phyloP scores from a whole-genome alignment of 305 asterid species.

The Solanum hybrid region DNA sequence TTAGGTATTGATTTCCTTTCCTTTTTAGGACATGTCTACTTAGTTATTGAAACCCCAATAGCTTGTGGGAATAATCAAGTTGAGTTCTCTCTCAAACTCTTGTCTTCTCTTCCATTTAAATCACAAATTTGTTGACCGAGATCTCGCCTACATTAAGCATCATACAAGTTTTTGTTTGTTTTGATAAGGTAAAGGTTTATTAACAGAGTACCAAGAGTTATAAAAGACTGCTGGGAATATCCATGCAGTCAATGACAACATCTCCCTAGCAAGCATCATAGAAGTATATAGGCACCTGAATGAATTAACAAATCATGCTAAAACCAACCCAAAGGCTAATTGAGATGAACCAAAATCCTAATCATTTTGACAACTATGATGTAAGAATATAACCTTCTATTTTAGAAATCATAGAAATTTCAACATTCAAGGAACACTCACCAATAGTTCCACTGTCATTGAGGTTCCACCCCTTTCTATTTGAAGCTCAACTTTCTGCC shows the following conservation, averaged over 20 bases:
- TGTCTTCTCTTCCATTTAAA: background rate
- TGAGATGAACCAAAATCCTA: background rate
- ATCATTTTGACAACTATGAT: background rate
- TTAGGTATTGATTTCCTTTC: background rate
- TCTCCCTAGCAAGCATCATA: background rate
- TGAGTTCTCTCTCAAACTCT: background rate
- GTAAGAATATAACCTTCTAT: background rate
- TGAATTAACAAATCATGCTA: background rate
- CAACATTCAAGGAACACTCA: conserved; percentile 19
- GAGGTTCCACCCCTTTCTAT: conserved; percentile 97
- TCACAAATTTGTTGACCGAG: background rate
- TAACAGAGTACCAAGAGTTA: background rate
- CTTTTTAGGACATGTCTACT: background rate
- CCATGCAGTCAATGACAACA: background rate
- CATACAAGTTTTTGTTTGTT: background rate
- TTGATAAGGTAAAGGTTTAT: background rate
- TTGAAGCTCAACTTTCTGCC: conserved; percentile 66
- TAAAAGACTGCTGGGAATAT: background rate
- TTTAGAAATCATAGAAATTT: background rate
- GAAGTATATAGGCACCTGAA: background rate
- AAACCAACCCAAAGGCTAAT: background rate
- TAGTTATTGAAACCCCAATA: background rate
- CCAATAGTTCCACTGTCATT: conserved; percentile 62
- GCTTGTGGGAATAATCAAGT: background rate
- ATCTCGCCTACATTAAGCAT: background rate